phyloP scores from a whole-genome alignment of 805 yeast species.

The Pichia kluyveri region DNA sequence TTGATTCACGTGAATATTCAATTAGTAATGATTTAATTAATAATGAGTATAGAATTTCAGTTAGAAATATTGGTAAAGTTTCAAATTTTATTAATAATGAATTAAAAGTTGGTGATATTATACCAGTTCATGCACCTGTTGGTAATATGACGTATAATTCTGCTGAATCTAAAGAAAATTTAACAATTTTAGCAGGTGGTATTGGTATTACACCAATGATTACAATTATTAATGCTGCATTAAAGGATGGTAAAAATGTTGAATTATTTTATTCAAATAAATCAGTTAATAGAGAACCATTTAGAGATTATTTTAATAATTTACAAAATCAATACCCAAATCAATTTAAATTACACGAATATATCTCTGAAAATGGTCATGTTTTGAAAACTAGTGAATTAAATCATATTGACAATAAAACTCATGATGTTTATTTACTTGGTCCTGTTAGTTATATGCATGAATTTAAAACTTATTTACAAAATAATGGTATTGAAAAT shows the following conservation, averaged over 20 bases:
- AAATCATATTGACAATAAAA: constrained; percentile 11
- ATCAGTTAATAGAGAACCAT: constrained; percentile 8
- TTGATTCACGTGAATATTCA: constrained; percentile 50
- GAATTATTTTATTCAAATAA: constrained; percentile 28
- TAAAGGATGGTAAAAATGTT: constrained; percentile 25
- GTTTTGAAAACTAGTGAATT: constrained; percentile 17
- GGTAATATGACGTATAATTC: constrained; percentile 39
- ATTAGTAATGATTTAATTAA: constrained; percentile 32
- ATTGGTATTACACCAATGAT: constrained; percentile 61
- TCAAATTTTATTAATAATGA: constrained; percentile 42
- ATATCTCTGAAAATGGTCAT: constrained; percentile 7
- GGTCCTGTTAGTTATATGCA: constrained; percentile 30
- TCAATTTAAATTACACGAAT: background rate
- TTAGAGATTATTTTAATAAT: constrained; percentile 7
- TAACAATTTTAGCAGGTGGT: constrained; percentile 48
- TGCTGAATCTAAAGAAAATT: constrained; percentile 18
- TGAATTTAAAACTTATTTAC: constrained; percentile 19
- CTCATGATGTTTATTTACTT: constrained; percentile 24
- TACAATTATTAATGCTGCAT: constrained; percentile 38
- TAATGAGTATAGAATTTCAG: constrained; percentile 49
- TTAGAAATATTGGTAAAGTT: constrained; percentile 43
- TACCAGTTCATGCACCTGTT: constrained; percentile 49
- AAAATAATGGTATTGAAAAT: constrained; percentile 11
- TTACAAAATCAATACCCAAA: constrained; percentile 5
- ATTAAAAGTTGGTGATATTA: constrained; percentile 37